phyloP scores from a whole-genome alignment of 345 rosid genomes.

The Salix udensis region DNA sequence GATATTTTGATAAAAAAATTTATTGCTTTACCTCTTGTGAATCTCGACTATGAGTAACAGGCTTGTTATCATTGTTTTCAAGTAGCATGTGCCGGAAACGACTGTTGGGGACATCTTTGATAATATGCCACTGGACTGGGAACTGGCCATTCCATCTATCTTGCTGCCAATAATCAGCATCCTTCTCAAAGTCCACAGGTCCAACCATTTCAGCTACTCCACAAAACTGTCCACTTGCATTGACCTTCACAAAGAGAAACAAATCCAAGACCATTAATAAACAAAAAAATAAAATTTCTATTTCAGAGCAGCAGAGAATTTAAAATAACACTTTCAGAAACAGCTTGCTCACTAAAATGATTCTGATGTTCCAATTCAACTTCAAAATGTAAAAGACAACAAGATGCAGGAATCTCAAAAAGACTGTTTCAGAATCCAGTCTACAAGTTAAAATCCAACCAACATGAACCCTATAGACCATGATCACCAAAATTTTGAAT shows the following conservation, averaged over 20 bases:
- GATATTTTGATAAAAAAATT: neutral
- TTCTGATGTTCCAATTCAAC: neutral
- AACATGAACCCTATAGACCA: neutral
- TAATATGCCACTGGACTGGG: slow-evolving; percentile 65
- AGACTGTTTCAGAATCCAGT: too few species aligned
- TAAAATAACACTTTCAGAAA: neutral
- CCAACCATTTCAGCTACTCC: slow-evolving; percentile 75
- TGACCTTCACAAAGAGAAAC: slow-evolving; percentile 42
- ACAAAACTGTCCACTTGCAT: slow-evolving; percentile 78
- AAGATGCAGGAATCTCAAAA: neutral
- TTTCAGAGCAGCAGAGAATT: neutral
- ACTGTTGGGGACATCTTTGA: slow-evolving; percentile 70
- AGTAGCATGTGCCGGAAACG: slow-evolving; percentile 61
- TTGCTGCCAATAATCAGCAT: slow-evolving; percentile 71
- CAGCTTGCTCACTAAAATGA: neutral
- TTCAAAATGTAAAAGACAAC: neutral
- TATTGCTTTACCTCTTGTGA: slow-evolving; percentile 55
- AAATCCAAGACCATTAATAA: slow-evolving; percentile 1
- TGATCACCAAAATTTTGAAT: neutral
- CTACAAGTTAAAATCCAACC: neutral
- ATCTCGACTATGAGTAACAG: slow-evolving; percentile 76
- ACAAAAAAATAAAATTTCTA: neutral
- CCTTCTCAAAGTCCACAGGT: slow-evolving; percentile 62
- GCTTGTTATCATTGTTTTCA: slow-evolving; percentile 70
- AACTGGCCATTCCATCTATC: slow-evolving; percentile 83